Conservation (phyloP, 352 stramenopile species). For the Globisporangium cystogenes region DNA sequence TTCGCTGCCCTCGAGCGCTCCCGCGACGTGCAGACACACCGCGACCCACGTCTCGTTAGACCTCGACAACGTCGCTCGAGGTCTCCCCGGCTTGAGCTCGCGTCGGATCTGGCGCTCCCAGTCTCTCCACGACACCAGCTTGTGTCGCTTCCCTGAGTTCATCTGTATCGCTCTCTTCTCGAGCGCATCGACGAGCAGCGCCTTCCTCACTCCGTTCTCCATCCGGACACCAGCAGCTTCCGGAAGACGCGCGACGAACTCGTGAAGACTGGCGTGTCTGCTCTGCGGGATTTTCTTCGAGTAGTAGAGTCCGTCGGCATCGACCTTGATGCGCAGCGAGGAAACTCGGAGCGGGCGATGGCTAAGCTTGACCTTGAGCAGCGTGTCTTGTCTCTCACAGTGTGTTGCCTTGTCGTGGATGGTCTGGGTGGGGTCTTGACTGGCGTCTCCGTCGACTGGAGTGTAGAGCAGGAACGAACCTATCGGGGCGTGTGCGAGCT, state of each 20-base stretch:
- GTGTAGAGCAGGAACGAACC: constrained; percentile 48
- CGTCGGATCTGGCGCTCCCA: constrained; percentile 23
- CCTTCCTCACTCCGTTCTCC: constrained; percentile 26
- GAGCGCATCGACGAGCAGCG: constrained; percentile 14
- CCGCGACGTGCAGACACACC: constrained; percentile 31
- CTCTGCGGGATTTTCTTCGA: constrained; percentile 28
- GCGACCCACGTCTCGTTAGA: constrained; percentile 36
- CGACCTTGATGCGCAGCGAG: constrained; percentile 30
- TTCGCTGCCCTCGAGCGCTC: constrained; percentile 28
- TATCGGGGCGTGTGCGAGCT: constrained; percentile 20
- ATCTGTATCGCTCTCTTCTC: constrained; percentile 12
- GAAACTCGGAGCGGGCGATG: constrained; percentile 31
- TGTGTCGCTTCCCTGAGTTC: not conserved
- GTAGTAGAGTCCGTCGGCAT: constrained; percentile 22
- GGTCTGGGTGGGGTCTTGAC: not conserved
- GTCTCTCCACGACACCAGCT: constrained; percentile 21
- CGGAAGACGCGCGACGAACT: constrained; percentile 30
- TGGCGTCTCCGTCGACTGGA: not conserved
- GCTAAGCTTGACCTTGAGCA: constrained; percentile 41
- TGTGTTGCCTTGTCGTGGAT: not conserved
- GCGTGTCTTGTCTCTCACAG: constrained; percentile 6
- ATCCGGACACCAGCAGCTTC: constrained; percentile 29
- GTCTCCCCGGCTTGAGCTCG: not conserved
- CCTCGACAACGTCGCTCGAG: not conserved
- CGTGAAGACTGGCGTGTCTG: constrained; percentile 37